These are phyloP conservation scores for Vanrija humicola DNA, from an alignment of 1,284 basidiomycete species.

Conservation along the genomic window DNA sequence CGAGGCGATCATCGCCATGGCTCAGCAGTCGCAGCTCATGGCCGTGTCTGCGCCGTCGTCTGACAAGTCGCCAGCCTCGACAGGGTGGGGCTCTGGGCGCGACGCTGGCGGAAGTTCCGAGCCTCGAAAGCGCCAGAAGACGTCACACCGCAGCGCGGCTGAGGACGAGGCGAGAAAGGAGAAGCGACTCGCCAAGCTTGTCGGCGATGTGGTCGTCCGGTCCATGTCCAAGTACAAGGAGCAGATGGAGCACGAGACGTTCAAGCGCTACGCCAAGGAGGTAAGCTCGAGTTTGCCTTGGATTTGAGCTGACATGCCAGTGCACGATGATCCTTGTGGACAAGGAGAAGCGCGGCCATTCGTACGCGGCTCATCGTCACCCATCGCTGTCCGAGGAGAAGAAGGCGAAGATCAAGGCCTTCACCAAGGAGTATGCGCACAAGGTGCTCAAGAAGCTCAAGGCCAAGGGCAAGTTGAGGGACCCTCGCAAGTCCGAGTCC, in stretches of 20 bases:
- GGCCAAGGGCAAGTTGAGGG: conserved; percentile 40
- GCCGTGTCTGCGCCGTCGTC: neutral
- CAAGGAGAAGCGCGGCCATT: conserved; percentile 88
- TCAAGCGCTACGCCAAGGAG: conserved; percentile 95
- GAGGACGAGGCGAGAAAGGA: conserved; percentile 60
- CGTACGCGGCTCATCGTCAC: conserved; percentile 65
- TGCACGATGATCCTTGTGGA: conserved; percentile 75
- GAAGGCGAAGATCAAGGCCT: conserved; percentile 82
- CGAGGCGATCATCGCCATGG: conserved; percentile 49
- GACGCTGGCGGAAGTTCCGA: conserved; percentile 46
- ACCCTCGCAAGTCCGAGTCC: neutral
- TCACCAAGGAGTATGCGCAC: conserved; percentile 75
- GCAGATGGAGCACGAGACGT: conserved; percentile 73
- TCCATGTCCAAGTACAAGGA: conserved; percentile 85
- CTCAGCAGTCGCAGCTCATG: conserved; percentile 25
- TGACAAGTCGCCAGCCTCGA: conserved; percentile 21
- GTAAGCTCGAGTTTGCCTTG: conserved; percentile 52
- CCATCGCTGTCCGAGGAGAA: conserved; percentile 83
- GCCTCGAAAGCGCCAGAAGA: conserved; percentile 36
- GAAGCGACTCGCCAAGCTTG: conserved; percentile 74
- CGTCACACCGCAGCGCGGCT: conserved; percentile 25
- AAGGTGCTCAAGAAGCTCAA: conserved; percentile 44
- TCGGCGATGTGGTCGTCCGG: conserved; percentile 85
- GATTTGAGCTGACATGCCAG: conserved; percentile 44
- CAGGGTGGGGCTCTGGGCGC: neutral